Conservation (phyloP, 106 monocot genomes). For the Phalaenopsis aphrodite region DNA sequence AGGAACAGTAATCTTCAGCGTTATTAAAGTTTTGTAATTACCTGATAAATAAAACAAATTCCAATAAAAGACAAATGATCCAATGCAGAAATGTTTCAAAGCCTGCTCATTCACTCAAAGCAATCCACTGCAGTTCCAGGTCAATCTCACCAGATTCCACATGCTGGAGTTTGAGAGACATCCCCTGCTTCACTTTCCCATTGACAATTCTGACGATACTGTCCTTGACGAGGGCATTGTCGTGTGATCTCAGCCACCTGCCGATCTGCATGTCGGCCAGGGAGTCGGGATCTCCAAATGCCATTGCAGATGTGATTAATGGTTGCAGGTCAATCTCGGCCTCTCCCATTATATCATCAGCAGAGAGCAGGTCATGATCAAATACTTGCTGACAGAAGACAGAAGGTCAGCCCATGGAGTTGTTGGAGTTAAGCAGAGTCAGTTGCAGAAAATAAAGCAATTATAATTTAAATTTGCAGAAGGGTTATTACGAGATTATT, state of each 20-base stretch:
- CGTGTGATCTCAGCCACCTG: constrained; percentile 70
- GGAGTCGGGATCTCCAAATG: constrained; percentile 66
- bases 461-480: too few species aligned
- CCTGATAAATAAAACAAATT: too few species aligned
- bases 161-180: constrained; percentile 66
- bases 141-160: constrained; percentile 84
- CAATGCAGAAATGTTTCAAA: too few species aligned
- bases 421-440: too few species aligned
- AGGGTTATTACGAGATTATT: too few species aligned
- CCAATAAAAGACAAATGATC: too few species aligned
- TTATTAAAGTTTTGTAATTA: too few species aligned
- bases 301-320: constrained; percentile 62
- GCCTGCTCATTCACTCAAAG: constrained; percentile 12
- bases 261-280: constrained; percentile 81
- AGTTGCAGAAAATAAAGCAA: too few species aligned
- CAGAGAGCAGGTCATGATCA: constrained; percentile 75
- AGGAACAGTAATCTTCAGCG: too few species aligned
- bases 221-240: constrained; percentile 74
- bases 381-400: constrained; percentile 51
- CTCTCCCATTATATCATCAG: constrained; percentile 91
- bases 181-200: constrained; percentile 76
- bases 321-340: constrained; percentile 85
- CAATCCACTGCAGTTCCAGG: constrained; percentile 64
- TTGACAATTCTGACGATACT: constrained; percentile 57
- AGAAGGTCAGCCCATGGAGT: background rate